These are phyloP conservation scores for Trichophyton schoenleinii DNA, from an alignment of 2,329 filamentous ascomycete species.

Conservation along the genomic window DNA sequence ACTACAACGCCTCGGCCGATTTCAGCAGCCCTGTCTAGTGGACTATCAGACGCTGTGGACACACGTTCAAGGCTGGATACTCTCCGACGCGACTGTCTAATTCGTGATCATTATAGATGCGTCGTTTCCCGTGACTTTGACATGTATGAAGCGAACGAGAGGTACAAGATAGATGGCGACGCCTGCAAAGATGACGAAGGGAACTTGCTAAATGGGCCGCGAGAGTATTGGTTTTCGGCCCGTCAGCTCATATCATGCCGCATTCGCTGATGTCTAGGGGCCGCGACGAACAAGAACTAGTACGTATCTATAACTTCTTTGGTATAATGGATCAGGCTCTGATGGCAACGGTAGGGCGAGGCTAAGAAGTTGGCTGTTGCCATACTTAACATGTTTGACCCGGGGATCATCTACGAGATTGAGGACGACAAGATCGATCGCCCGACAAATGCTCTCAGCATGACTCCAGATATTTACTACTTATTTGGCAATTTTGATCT, in stretches of 20 bases:
- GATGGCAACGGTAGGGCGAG: background rate
- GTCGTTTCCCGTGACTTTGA: slow-evolving; percentile 14
- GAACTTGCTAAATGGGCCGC: background rate
- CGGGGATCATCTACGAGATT: slow-evolving; percentile 25
- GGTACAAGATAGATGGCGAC: slow-evolving; percentile 8
- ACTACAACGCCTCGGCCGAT: slow-evolving; percentile 13
- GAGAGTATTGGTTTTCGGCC: too few relatives aligned
- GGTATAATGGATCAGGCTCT: too few relatives aligned
- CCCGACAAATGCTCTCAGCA: slow-evolving; percentile 30
- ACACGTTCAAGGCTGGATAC: slow-evolving; percentile 9
- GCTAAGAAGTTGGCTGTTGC: slow-evolving; percentile 23
- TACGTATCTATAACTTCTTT: too few relatives aligned
- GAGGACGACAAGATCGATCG: slow-evolving; percentile 31
- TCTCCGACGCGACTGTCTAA: slow-evolving; percentile 14
- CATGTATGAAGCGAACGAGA: slow-evolving; percentile 10
- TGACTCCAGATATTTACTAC: slow-evolving; percentile 18
- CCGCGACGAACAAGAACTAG: too few relatives aligned
- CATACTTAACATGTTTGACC: slow-evolving; percentile 35
- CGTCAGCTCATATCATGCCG: too few relatives aligned
- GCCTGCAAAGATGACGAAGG: slow-evolving; percentile 14
- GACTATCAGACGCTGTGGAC: background rate
- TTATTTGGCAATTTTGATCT: slow-evolving; percentile 9
- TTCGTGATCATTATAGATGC: slow-evolving; percentile 15
- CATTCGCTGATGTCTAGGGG: too few relatives aligned
- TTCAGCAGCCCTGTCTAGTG: slow-evolving; percentile 11